Evolutionary conservation across 441 rosid genomes (phyloP), one percentile per base, ranked within the genome.

Genomic region (Corymbia citriodora): DNA sequence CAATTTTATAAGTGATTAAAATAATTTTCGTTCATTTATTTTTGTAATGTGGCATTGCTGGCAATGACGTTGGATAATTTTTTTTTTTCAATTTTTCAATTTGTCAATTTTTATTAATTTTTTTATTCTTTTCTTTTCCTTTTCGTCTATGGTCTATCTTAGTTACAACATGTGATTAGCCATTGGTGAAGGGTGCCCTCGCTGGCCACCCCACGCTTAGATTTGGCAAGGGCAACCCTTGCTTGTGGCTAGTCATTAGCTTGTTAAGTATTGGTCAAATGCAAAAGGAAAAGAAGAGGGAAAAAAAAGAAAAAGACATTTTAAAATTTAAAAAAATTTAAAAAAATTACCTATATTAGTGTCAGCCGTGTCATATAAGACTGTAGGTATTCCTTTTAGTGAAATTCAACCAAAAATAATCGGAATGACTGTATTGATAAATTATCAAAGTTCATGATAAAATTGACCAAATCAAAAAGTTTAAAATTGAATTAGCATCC

Each of bases 351-450:
- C 21, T 2, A 65, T n/a, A 36, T 65, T 3, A 17, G 19, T 15
- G 1, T 0, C 4, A 7, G 0, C 1, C 9, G 3, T n/a, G 10
- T 1, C 36, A 15, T 8, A 7, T 65, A 15, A 4, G 10, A n/a
- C 1, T 0, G 0, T 1, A 2, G 1, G 10, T n/a, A n/a, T 65
- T 2, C 0, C n/a, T 3, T 4, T n/a, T 0, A 2, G 2, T 1
- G 3, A 65, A n/a, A 8, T 16, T 36, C 40, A 36, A 36, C 40
- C 4, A 36, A 36, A 36, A 36, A 4, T 36, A 36, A 36, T 36
- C 40, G 40, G 3, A 36, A 36, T 36, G 40, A 36, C 40, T 36
- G 40, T 36, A 36, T 36, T 36, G 40, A 36, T 36, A 36, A 36
- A 36, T 36, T 36, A 36, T 36, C 40, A 36, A 4, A 36, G 40